Evolutionary conservation across 2,329 filamentous ascomycete genomes (phyloP).

Genomic region (Plectosphaerella sp.): DNA sequence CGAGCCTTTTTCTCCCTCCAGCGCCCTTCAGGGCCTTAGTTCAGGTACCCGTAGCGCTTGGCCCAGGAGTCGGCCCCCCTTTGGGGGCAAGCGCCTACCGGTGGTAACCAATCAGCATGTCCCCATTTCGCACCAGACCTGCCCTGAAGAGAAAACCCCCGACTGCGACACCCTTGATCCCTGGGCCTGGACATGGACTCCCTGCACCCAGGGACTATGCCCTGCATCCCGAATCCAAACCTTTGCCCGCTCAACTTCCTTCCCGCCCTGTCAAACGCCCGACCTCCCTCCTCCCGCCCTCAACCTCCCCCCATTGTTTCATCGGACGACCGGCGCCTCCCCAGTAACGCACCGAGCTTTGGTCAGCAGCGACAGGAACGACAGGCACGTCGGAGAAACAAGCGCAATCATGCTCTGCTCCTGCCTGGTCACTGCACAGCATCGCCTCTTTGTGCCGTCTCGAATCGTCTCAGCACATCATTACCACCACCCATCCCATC

Average conservation of each 20-base stretch:
- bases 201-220: neutral
- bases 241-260: neutral
- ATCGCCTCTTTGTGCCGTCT: neutral
- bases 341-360: neutral
- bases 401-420: neutral
- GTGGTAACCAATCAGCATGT: too few relatives aligned
- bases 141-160: too few relatives aligned
- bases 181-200: neutral
- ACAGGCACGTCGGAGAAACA: neutral
- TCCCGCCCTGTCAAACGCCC: too few relatives aligned
- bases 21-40: neutral
- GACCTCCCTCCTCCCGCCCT: too few relatives aligned
- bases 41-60: neutral
- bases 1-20: neutral
- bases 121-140: too few relatives aligned
- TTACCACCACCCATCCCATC: too few relatives aligned
- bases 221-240: neutral
- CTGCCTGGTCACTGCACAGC: neutral
- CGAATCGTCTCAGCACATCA: neutral
- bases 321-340: neutral
- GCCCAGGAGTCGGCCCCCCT: neutral
- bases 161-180: neutral
- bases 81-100: neutral
- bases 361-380: neutral
- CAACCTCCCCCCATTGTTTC: neutral